A percentile compares a stretch with the other conserved stretches of the same genome.
These are phyloP conservation scores for Gastrodia elata DNA, from an alignment of 106 monocot species.

Conservation along the genomic window DNA sequence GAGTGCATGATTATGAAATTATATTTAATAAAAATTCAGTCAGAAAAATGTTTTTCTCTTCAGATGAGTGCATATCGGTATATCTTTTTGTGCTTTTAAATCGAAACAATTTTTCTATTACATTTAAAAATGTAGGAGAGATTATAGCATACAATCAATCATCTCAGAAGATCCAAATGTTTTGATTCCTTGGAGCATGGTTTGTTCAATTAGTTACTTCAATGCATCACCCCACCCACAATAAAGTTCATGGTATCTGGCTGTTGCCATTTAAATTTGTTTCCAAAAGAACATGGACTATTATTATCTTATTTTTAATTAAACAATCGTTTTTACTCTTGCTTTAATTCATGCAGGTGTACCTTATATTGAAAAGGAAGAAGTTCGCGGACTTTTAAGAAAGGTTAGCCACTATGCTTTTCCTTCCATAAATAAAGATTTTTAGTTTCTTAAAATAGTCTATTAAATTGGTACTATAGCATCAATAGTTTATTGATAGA, in stretches of 20 bases:
- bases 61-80: background rate
- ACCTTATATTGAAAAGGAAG: constrained; percentile 54
- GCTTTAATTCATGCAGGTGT: constrained; percentile 33
- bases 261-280: background rate
- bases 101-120: background rate
- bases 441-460: background rate
- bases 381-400: constrained; percentile 48
- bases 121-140: background rate
- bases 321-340: background rate
- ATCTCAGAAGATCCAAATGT: background rate
- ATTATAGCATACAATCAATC: background rate
- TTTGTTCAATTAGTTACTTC: background rate
- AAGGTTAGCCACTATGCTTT: constrained; percentile 31
- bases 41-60: background rate
- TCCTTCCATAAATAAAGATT: background rate
- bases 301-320: background rate
- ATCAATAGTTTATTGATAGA: background rate
- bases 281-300: background rate
- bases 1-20: background rate
- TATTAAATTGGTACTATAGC: background rate
- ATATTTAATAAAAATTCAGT: background rate
- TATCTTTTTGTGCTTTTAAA: background rate
- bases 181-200: background rate
- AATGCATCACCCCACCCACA: background rate
- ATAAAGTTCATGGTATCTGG: background rate